phyloP scores from a whole-genome alignment of 1,139 yeast species.

The Saccharomyces hybrid region DNA sequence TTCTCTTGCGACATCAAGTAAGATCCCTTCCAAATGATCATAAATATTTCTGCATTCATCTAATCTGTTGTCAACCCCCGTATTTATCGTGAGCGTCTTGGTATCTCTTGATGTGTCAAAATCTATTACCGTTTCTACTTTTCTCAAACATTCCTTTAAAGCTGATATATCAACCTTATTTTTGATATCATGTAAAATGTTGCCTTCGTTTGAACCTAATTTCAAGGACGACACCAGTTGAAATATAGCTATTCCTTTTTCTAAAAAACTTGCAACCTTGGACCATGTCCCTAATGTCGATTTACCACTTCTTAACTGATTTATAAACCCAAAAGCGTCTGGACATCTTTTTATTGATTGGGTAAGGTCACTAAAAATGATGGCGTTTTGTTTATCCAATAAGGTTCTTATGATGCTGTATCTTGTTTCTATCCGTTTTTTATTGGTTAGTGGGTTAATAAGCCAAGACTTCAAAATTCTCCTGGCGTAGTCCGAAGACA shows the following conservation, averaged over 20 bases:
- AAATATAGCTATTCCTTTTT: conserved; percentile 8
- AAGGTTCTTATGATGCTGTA: conserved; percentile 28
- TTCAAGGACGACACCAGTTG: conserved; percentile 7
- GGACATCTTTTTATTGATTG: conserved; percentile 24
- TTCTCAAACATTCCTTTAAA: conserved; percentile 8
- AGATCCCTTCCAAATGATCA: conserved; percentile 33
- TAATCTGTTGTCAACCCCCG: conserved; percentile 30
- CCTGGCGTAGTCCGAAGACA: conserved; percentile 31
- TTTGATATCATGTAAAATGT: conserved; percentile 6
- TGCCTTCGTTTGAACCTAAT: not conserved
- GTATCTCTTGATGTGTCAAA: conserved; percentile 32
- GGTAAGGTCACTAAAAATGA: conserved; percentile 11
- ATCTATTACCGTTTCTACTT: conserved; percentile 30
- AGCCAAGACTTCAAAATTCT: conserved; percentile 32
- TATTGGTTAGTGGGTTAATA: conserved; percentile 31
- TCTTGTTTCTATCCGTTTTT: conserved; percentile 26
- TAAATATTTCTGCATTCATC: conserved; percentile 33
- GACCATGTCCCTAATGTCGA: conserved; percentile 27
- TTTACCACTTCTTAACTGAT: conserved; percentile 29
- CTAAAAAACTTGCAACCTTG: conserved; percentile 12
- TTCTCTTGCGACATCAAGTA: conserved; percentile 26
- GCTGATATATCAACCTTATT: conserved; percentile 7
- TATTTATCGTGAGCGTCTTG: conserved; percentile 29
- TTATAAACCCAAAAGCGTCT: conserved; percentile 25
- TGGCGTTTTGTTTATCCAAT: conserved; percentile 15